Base-by-base conservation (phyloP, 371 early-diverging fungal genomes). In the Haplosporangium sp. region DNA sequence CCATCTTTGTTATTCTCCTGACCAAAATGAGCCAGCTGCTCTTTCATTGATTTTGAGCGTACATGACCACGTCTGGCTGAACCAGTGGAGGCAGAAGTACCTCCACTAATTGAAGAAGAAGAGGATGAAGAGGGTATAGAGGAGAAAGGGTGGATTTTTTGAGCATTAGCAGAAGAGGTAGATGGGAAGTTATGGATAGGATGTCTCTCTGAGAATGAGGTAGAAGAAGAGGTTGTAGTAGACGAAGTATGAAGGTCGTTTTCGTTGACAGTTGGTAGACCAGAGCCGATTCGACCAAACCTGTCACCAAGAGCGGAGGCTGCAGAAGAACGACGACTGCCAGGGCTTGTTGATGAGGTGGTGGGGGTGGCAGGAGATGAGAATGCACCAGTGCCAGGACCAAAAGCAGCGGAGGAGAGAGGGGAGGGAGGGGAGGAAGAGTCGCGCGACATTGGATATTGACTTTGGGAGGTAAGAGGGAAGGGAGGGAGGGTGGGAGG, bases 21-120 rank as follows among this genome's bases (percentile, higher is more conserved):
- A 56, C 69, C 73, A 65, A 73, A 66, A 7, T 74, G 74, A 15
- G 59, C 74, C 27, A 74, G 52, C n/a, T 74, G 81, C 52, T 79
- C 81, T 63, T 79, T 79, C 81, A 79, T 79, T 9, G 81, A 79
- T 58, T 64, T 67, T 48, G 74, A 74, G 50, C 81, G 74, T 10
- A 59, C 65, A 57, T 79, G 81, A 27, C 74, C 70, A 58, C 78
- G 78, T 17, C 56, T 60, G 13, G 57, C 52, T 19, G 39, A 27
- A 20, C 55, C 63, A 5, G 55, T 55, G 10, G 70, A 44, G 6
- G 79, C 61, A 0, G 73, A 65, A 11, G 56, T 52, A 19, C 34
- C 20, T 35, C 39, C 38, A 19, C 47, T 48, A 15, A 57, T 34
- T n/a, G 69, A 62, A 2, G 27, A 11, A 20, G 63, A 63, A 27